Evolutionary conservation across 441 rosid genomes (phyloP).

Genomic region (Brassica balearica): DNA sequence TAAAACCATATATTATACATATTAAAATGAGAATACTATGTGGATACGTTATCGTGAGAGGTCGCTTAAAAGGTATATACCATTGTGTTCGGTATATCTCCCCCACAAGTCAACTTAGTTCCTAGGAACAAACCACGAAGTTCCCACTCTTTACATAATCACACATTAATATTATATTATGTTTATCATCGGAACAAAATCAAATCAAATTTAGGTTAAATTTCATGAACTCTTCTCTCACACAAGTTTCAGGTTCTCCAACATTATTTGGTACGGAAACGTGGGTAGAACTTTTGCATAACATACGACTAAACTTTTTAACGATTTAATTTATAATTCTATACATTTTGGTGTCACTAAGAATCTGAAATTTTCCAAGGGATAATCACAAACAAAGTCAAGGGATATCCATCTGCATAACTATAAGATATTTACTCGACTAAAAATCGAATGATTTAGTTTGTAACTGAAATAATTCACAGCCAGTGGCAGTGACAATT

Average conservation of each 20-base stretch:
- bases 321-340: background rate
- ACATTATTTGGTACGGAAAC: conserved; percentile 25
- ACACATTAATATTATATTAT: background rate
- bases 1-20: conserved; percentile 23
- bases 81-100: conserved; percentile 36
- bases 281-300: conserved; percentile 29
- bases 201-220: conserved; percentile 25
- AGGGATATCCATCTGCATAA: background rate
- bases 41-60: conserved; percentile 27
- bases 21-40: conserved; percentile 22
- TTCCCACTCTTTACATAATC: conserved; percentile 33
- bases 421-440: background rate
- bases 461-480: background rate
- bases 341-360: no score
- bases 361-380: background rate
- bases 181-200: conserved; percentile 19
- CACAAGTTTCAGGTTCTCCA: background rate
- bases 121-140: conserved; percentile 39
- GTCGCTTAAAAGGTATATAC: conserved; percentile 39
- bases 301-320: conserved; percentile 18
- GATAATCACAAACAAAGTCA: background rate
- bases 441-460: background rate
- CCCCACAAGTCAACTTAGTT: conserved; percentile 40
- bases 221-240: conserved; percentile 20
- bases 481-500: conserved; percentile 8